A percentile compares a stretch with the other conserved stretches of the same genome.
Evolutionary conservation across 805 yeast genomes (phyloP).

Genomic region (Wilhelminamyces savonicus): DNA sequence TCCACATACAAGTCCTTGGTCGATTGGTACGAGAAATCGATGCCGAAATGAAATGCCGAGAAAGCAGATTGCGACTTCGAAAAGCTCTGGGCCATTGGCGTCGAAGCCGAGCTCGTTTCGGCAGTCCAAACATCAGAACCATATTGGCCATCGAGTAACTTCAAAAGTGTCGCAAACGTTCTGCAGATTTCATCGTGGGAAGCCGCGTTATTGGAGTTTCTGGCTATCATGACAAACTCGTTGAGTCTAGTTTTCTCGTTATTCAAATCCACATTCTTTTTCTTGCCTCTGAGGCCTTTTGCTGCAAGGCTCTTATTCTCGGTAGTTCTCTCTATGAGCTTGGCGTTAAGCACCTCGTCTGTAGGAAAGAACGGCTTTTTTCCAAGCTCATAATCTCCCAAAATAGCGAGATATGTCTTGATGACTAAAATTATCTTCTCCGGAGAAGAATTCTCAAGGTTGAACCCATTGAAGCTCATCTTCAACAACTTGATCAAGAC

Average conservation of each 20-base stretch:
- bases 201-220: constrained; percentile 38
- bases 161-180: constrained; percentile 48
- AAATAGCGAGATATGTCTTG: constrained; percentile 63
- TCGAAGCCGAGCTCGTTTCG: constrained; percentile 11
- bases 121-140: constrained; percentile 34
- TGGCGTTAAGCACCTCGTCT: constrained; percentile 33
- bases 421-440: constrained; percentile 69
- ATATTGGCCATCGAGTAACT: constrained; percentile 52
- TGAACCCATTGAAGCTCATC: constrained; percentile 49
- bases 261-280: constrained; percentile 9
- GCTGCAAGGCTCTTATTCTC: neutral
- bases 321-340: constrained; percentile 11
- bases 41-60: constrained; percentile 32
- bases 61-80: constrained; percentile 32
- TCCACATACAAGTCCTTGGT: constrained; percentile 43
- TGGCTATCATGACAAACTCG: constrained; percentile 37
- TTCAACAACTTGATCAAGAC: constrained; percentile 66
- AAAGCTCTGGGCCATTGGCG: constrained; percentile 8
- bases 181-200: constrained; percentile 69
- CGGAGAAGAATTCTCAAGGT: constrained; percentile 56
- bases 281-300: constrained; percentile 1
- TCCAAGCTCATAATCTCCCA: constrained; percentile 51
- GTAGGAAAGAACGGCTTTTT: constrained; percentile 72
- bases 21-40: constrained; percentile 27
- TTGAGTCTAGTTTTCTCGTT: constrained; percentile 6